A percentile compares a stretch with the other conserved stretches of the same genome.
phyloP scores from a whole-genome alignment of 805 yeast genomes.

The Yarrowia sp. region DNA sequence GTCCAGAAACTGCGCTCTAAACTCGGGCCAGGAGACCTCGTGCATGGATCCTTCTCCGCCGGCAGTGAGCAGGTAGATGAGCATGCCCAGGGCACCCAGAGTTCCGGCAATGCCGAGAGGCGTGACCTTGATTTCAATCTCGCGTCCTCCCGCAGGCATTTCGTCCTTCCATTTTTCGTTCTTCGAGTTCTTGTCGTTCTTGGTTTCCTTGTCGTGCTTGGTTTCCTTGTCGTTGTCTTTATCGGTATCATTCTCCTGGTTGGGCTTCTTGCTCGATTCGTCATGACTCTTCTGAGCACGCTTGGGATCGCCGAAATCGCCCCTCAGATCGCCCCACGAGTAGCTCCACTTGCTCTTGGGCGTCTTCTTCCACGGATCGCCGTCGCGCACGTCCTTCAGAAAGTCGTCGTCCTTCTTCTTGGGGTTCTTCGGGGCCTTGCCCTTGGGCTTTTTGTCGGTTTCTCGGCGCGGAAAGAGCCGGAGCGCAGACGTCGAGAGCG shows the following conservation, averaged over 20 bases:
- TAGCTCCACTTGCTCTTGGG: conserved; percentile 9
- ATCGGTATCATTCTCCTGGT: neutral
- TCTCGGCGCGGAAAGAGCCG: neutral
- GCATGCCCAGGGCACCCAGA: neutral
- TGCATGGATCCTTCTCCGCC: conserved; percentile 30
- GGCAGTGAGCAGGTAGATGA: conserved; percentile 8
- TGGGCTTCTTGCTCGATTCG: neutral
- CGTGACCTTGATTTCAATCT: conserved; percentile 13
- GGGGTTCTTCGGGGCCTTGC: conserved; percentile 1
- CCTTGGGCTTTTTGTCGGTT: conserved; percentile 18
- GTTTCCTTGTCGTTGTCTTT: neutral
- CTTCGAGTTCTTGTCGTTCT: too few relatives aligned
- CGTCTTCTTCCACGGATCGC: conserved; percentile 11
- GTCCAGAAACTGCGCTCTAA: conserved; percentile 73
- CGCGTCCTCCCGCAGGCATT: conserved; percentile 18
- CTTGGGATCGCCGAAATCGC: conserved; percentile 16
- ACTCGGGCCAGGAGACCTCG: conserved; percentile 71
- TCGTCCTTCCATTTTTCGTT: conserved; percentile 24
- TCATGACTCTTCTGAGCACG: neutral
- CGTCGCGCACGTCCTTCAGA: conserved; percentile 1
- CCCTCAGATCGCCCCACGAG: conserved; percentile 25
- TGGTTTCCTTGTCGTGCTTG: conserved; percentile 7
- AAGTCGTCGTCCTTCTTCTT: conserved; percentile 3
- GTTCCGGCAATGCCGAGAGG: conserved; percentile 26
- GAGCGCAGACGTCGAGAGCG: neutral